Evolutionary conservation across 768 basidiomycete species (phyloP).

Genomic region (Trametes cubensis): DNA sequence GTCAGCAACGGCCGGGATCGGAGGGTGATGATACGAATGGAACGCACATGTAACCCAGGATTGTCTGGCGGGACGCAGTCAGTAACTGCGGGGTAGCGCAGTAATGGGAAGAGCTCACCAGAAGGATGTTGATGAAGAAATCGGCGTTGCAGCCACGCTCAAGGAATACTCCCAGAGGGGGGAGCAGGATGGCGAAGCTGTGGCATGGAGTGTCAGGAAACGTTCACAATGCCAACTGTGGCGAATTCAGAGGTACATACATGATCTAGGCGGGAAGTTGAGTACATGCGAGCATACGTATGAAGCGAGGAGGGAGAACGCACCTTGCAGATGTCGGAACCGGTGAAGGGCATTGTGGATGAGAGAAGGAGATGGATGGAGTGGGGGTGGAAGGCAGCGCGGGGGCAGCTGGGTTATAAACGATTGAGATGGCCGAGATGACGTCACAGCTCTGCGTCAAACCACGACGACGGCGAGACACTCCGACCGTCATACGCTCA

Average conservation of each 20-base stretch:
- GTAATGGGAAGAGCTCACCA: constrained; percentile 42
- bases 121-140: constrained; percentile 75
- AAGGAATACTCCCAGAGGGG: constrained; percentile 86
- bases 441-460: constrained; percentile 17
- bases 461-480: neutral
- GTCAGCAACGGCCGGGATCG: constrained; percentile 17
- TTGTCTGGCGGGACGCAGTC: constrained; percentile 42
- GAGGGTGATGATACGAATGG: neutral
- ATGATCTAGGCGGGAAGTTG: constrained; percentile 43
- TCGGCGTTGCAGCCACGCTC: constrained; percentile 84
- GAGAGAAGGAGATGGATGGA: constrained; percentile 17
- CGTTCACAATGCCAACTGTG: neutral
- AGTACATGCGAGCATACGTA: neutral
- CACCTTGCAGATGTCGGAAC: constrained; percentile 81
- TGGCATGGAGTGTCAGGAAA: neutral
- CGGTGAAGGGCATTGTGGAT: constrained; percentile 65
- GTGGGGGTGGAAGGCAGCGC: neutral
- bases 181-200: constrained; percentile 71
- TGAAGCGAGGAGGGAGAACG: constrained; percentile 21
- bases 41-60: constrained; percentile 76
- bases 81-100: constrained; percentile 1
- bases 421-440: constrained; percentile 5
- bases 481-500: too few species aligned
- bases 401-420: constrained; percentile 6
- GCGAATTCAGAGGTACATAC: constrained; percentile 32